Percentiles rank a stretch among this genome's conserved stretches.
Evolutionary conservation across 2,329 filamentous ascomycete species (phyloP).

Genomic region (Xylaria sp.): DNA sequence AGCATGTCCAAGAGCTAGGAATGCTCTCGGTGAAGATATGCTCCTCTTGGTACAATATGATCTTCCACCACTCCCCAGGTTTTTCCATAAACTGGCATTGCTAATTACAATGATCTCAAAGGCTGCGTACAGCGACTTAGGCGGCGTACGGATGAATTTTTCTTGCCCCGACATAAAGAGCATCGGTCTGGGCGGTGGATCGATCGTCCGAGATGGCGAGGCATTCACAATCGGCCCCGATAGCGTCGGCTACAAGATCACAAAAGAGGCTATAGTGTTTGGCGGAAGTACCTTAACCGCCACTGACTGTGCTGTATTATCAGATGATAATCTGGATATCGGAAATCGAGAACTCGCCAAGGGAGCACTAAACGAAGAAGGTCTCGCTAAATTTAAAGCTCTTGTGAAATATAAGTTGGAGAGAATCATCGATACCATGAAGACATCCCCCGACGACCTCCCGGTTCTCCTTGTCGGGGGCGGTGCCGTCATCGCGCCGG

Average conservation of each 20-base stretch:
- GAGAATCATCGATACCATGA: slow-evolving; percentile 67
- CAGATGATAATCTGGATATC: slow-evolving; percentile 51
- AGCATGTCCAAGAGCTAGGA: too few species aligned
- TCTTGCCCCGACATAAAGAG: slow-evolving; percentile 67
- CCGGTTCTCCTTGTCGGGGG: slow-evolving; percentile 72
- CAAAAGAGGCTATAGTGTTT: slow-evolving; percentile 65
- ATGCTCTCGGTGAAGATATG: too few species aligned
- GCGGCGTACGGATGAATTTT: slow-evolving; percentile 72
- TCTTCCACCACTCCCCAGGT: too few species aligned
- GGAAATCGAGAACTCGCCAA: slow-evolving; percentile 53
- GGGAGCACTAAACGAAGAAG: slow-evolving; percentile 42
- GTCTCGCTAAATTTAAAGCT: slow-evolving; percentile 42
- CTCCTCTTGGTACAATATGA: too few species aligned
- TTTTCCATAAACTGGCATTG: too few species aligned
- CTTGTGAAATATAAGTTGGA: slow-evolving; percentile 47
- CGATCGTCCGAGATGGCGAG: slow-evolving; percentile 59
- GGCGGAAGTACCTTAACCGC: slow-evolving; percentile 67
- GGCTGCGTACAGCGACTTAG: slow-evolving; percentile 70
- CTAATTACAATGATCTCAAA: too few species aligned
- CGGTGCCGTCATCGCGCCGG: slow-evolving; percentile 68
- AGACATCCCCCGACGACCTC: slow-evolving; percentile 68
- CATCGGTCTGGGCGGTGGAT: slow-evolving; percentile 69
- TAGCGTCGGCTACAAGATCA: slow-evolving; percentile 69
- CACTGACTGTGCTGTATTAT: slow-evolving; percentile 63
- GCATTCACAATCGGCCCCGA: slow-evolving; percentile 66